These are phyloP conservation scores for Ophiosphaerella korrae DNA, from an alignment of 2,329 filamentous ascomycete genomes.

Conservation along the genomic window DNA sequence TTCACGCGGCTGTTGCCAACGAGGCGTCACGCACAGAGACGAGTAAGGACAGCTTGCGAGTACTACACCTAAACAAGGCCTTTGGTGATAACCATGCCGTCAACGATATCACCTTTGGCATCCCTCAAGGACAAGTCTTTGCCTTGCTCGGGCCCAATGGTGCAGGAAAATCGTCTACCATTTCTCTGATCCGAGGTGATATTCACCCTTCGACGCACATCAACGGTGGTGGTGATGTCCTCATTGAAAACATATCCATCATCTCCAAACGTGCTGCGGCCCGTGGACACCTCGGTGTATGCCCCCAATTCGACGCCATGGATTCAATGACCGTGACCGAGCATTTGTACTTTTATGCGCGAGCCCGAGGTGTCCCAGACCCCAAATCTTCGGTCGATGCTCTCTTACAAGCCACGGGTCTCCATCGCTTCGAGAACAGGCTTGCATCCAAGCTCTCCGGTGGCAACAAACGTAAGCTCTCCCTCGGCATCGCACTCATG, in stretches of 20 bases:
- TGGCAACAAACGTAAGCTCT: slow-evolving; percentile 92
- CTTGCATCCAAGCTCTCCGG: slow-evolving; percentile 83
- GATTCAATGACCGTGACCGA: slow-evolving; percentile 90
- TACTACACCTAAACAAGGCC: slow-evolving; percentile 77
- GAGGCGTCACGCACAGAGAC: slow-evolving; percentile 68
- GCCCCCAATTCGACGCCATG: slow-evolving; percentile 76
- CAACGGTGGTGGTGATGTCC: slow-evolving; percentile 72
- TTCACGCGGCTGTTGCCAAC: slow-evolving; percentile 63
- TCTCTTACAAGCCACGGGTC: slow-evolving; percentile 79
- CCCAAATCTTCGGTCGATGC: slow-evolving; percentile 77
- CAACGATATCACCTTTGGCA: slow-evolving; percentile 85
- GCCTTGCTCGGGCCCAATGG: slow-evolving; percentile 89
- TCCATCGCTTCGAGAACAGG: slow-evolving; percentile 70
- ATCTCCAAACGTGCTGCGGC: slow-evolving; percentile 73
- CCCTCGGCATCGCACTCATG: slow-evolving; percentile 86
- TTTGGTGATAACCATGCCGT: slow-evolving; percentile 77
- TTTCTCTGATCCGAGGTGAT: slow-evolving; percentile 88
- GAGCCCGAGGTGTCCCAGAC: slow-evolving; percentile 76
- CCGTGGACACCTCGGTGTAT: slow-evolving; percentile 82
- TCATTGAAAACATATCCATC: slow-evolving; percentile 79
- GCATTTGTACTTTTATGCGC: slow-evolving; percentile 86
- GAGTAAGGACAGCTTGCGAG: slow-evolving; percentile 72
- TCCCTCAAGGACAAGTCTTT: slow-evolving; percentile 81
- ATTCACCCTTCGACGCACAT: slow-evolving; percentile 67
- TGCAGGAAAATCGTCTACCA: slow-evolving; percentile 88